These are phyloP conservation scores for Sporopachydermia lactativora DNA, from an alignment of 805 yeast genomes.

Conservation along the genomic window DNA sequence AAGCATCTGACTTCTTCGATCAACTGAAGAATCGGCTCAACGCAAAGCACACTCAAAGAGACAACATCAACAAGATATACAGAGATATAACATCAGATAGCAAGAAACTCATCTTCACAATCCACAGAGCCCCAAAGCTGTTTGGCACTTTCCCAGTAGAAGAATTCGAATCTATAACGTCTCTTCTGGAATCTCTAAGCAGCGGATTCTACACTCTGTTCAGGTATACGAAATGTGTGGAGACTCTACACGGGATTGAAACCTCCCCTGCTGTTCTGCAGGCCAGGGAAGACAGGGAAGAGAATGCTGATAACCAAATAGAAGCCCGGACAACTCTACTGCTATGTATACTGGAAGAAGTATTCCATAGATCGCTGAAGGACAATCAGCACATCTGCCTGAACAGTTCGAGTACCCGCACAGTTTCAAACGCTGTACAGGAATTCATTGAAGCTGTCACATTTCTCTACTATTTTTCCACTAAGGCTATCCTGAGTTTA, in stretches of 20 bases:
- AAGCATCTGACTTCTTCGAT: neutral
- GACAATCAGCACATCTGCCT: neutral
- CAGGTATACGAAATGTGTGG: neutral
- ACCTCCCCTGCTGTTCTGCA: neutral
- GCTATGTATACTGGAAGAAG: neutral
- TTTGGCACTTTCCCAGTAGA: neutral
- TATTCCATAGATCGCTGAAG: neutral
- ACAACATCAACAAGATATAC: neutral
- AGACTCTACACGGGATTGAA: neutral
- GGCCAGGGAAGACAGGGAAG: neutral
- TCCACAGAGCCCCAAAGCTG: conserved; percentile 1
- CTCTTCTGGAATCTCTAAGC: neutral
- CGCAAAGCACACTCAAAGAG: neutral
- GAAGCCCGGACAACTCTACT: neutral
- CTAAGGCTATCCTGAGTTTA: neutral
- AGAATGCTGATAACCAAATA: neutral
- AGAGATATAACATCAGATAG: neutral
- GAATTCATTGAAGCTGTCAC: conserved; percentile 1
- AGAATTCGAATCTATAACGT: neutral
- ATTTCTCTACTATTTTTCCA: neutral
- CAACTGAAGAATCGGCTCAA: neutral
- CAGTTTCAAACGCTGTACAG: neutral
- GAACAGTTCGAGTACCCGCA: neutral
- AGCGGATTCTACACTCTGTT: neutral
- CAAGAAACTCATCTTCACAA: neutral